Evolutionary conservation across 163 green algal genomes (phyloP).

Genomic region (Chlamydomonas reinhardtii): DNA sequence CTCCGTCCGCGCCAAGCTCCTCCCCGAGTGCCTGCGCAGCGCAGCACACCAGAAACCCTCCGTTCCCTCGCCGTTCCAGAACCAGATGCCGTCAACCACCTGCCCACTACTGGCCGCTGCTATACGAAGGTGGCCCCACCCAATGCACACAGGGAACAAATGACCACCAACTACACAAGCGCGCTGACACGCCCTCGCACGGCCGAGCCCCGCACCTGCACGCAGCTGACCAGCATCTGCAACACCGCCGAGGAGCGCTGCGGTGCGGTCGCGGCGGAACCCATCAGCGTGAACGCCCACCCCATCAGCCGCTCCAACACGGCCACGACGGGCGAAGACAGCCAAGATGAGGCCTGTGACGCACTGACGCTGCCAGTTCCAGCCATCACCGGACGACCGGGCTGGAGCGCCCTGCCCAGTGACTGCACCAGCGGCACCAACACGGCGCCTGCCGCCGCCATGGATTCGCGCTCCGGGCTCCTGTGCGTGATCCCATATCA

Average conservation of each 20-base stretch:
- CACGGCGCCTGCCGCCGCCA: constrained; percentile 46
- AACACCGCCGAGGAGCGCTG: background rate
- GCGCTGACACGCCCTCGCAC: too few species aligned
- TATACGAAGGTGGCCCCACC: too few species aligned
- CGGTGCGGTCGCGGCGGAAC: background rate
- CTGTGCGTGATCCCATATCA: constrained; percentile 10
- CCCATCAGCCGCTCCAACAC: constrained; percentile 16
- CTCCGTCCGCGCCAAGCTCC: background rate
- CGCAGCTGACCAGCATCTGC: constrained; percentile 23
- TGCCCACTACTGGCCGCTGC: too few species aligned
- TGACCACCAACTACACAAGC: too few species aligned
- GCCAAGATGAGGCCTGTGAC: too few species aligned
- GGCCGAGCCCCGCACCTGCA: constrained; percentile 26
- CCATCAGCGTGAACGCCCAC: constrained; percentile 28
- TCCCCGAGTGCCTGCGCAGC: constrained; percentile 39
- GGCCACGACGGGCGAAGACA: too few species aligned
- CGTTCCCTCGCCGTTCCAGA: too few species aligned
- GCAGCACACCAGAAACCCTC: too few species aligned
- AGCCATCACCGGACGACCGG: background rate
- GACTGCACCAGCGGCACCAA: constrained; percentile 47
- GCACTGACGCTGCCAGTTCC: too few species aligned
- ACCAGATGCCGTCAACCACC: too few species aligned
- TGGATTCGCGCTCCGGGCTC: constrained; percentile 44
- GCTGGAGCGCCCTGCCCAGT: constrained; percentile 1
- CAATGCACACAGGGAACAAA: too few species aligned